Evolutionary conservation across 108 stramenopile genomes (phyloP).

Genomic region (Skeletonema menzelii): DNA sequence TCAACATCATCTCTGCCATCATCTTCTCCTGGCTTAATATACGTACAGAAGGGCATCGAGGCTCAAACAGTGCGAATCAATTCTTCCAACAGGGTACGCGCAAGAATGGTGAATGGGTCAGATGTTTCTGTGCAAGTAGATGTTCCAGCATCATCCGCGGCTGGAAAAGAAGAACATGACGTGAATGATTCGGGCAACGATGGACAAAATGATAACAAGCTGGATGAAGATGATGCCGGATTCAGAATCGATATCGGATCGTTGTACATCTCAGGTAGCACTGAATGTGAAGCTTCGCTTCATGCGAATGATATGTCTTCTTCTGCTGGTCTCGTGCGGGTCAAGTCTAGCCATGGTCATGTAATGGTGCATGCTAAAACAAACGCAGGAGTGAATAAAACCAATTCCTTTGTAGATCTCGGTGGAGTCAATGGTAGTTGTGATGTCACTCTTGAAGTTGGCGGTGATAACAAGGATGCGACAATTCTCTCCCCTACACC

Average conservation of each 20-base stretch:
- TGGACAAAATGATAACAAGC: slow-evolving; percentile 5
- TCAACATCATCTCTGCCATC: neutral
- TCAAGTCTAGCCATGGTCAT: slow-evolving; percentile 71
- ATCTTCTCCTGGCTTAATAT: slow-evolving; percentile 30
- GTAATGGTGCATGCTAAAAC: slow-evolving; percentile 36
- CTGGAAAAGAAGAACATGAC: neutral
- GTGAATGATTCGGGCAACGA: neutral
- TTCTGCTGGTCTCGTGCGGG: slow-evolving; percentile 51
- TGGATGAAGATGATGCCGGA: slow-evolving; percentile 77
- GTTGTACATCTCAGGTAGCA: slow-evolving; percentile 60
- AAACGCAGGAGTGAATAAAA: no score
- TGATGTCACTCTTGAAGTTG: slow-evolving; percentile 52
- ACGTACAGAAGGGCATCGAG: slow-evolving; percentile 63
- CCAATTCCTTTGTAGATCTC: slow-evolving; percentile 58
- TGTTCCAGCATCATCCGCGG: slow-evolving; percentile 4
- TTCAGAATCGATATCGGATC: slow-evolving; percentile 78
- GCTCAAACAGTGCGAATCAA: slow-evolving; percentile 51
- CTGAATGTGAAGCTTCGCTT: slow-evolving; percentile 16
- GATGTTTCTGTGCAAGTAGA: slow-evolving; percentile 38
- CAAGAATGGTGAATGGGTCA: slow-evolving; percentile 75
- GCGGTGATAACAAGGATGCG: neutral
- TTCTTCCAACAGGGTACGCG: slow-evolving; percentile 57
- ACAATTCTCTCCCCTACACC: neutral
- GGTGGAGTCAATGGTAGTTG: slow-evolving; percentile 90
- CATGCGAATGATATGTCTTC: neutral